A percentile compares a stretch with the other conserved stretches of the same genome.
These are phyloP conservation scores for Boletus speciosus DNA, from an alignment of 768 basidiomycete genomes.

Conservation along the genomic window DNA sequence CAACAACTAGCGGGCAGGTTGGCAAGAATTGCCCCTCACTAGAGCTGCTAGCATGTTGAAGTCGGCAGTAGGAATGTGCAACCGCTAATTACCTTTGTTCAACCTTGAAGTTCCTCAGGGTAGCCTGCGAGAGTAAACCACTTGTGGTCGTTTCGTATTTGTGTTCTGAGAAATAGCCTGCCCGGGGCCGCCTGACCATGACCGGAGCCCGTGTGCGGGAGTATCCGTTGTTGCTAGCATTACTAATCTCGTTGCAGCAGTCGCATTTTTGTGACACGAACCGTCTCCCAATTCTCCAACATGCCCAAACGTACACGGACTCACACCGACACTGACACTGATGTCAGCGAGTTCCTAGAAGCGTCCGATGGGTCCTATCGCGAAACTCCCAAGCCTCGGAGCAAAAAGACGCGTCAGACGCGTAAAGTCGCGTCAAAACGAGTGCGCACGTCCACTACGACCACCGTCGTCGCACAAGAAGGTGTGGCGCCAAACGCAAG, in stretches of 20 bases:
- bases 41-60: not conserved
- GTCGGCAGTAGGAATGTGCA: not conserved
- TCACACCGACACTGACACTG: constrained; percentile 9
- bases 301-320: constrained; percentile 33
- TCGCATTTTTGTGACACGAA: no score
- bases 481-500: not conserved
- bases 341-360: constrained; percentile 8
- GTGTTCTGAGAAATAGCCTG: no score
- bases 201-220: no score
- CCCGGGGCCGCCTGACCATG: no score
- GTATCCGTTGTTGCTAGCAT: no score
- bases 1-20: not conserved
- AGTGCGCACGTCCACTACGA: not conserved
- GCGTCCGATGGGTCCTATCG: constrained; percentile 24
- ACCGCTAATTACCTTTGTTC: no score
- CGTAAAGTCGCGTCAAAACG: constrained; percentile 15
- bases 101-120: no score
- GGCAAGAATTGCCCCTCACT: not conserved
- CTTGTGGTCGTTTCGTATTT: no score
- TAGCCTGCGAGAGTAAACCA: no score
- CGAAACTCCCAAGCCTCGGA: constrained; percentile 7
- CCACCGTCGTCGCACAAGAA: not conserved
- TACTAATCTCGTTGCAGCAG: no score
- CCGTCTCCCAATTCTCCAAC: not conserved
- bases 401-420: constrained; percentile 17